Base-by-base conservation (phyloP, 441 rosid species). In the Macaranga tanarius region DNA sequence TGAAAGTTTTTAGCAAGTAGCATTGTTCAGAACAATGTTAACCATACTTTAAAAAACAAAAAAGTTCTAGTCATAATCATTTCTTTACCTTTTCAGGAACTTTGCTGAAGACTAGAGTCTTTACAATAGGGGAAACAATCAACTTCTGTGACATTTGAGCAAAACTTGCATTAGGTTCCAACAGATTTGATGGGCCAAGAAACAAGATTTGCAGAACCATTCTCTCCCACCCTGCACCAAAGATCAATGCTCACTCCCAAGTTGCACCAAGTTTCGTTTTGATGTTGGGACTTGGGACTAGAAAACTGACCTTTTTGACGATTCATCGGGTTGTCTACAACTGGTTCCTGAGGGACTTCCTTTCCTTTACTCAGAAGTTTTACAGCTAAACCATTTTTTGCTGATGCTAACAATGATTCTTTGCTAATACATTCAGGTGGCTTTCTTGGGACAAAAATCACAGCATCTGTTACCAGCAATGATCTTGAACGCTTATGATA, bases 151-250 rank as follows among this genome's bases (percentile, higher is more conserved):
- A 92, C 97, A 91, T 95, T 80, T 88, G 96, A 42, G 92, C 90
- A 54, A 95, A 95, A 87, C 92, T 95, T 62, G 94, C 88, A 22
- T 92, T 92, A 50, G 99, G 97, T 77, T 95, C 99, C 83, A 95
- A 79, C 75, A 95, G 90, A 81, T 95, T 91, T 12, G 97, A 87
- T 1, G 97, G 99, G 47, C 99, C 97, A 12, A 95, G 97, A 79
- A 92, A 95, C 78, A 92, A 75, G 61, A 95, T 95, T 75, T 95
- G 97, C 28, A 95, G 87, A 70, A 95, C 99, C 98, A 92, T 92
- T 85, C 99, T 90, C 80, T 95, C 99, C 99, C 98, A 95, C 9
- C 98, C 98, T 95, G 87, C 83, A 83, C 34, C 62, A 72, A 65
- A 59, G 58, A 67, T 7, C 57, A 20, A 61, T 20, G 61, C 56